A percentile compares a stretch with the other conserved stretches of the same genome.
These are phyloP conservation scores for Lachancea quebecensis DNA, from an alignment of 805 yeast species.

Conservation along the genomic window DNA sequence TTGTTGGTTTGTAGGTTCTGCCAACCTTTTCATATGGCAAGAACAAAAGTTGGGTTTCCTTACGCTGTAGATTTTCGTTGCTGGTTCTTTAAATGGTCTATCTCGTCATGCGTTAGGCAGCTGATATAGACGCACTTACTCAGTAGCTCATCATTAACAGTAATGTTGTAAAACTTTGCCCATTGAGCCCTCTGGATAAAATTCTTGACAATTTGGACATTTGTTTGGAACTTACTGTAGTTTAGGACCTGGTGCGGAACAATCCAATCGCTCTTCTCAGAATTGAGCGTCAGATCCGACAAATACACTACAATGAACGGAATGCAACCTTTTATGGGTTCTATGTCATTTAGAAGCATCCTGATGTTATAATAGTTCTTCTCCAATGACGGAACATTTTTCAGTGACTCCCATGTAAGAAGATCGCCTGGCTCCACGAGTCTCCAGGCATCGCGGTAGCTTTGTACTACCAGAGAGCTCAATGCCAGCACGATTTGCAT, in stretches of 20 bases:
- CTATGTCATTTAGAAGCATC: constrained; percentile 40
- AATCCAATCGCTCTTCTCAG: constrained; percentile 33
- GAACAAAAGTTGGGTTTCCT: neutral
- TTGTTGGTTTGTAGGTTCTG: no score
- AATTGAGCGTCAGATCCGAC: constrained; percentile 72
- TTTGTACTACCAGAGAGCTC: constrained; percentile 55
- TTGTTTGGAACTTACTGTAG: constrained; percentile 67
- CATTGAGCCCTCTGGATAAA: constrained; percentile 79
- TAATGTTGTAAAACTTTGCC: constrained; percentile 60
- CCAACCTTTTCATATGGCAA: neutral
- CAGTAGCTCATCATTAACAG: constrained; percentile 53
- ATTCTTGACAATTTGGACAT: constrained; percentile 70
- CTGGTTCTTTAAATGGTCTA: constrained; percentile 28
- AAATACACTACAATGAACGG: constrained; percentile 86
- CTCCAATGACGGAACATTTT: constrained; percentile 64
- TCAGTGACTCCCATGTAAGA: constrained; percentile 57
- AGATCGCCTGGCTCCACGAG: constrained; percentile 66
- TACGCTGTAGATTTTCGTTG: neutral
- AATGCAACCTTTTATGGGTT: constrained; percentile 66
- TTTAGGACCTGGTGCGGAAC: constrained; percentile 46
- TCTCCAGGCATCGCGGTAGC: constrained; percentile 66
- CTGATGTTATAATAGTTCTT: constrained; percentile 67
- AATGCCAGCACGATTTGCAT: constrained; percentile 84
- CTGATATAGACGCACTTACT: constrained; percentile 81
- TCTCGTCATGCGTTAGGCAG: constrained; percentile 66